These are phyloP conservation scores for Curvularia spicifera DNA, from an alignment of 2,329 filamentous ascomycete species.

Conservation along the genomic window DNA sequence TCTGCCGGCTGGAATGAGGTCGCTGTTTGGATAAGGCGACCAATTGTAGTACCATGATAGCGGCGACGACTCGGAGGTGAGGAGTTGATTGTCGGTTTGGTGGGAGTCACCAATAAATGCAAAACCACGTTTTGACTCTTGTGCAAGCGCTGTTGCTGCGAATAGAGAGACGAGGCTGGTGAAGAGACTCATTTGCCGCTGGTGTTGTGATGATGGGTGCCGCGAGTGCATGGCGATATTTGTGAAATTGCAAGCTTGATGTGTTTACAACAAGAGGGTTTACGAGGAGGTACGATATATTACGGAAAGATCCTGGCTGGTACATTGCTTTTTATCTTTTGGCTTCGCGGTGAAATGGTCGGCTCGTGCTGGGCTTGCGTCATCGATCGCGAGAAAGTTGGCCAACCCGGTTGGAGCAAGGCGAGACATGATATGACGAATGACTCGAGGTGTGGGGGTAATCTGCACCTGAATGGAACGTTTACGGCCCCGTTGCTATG, in stretches of 20 bases:
- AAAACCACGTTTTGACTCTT: conserved; percentile 72
- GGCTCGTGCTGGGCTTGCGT: conserved; percentile 39
- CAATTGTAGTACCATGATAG: conserved; percentile 91
- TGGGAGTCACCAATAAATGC: conserved; percentile 68
- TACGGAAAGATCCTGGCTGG: conserved; percentile 13
- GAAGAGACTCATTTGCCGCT: conserved; percentile 4
- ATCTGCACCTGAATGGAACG: not conserved
- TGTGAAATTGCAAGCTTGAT: not conserved
- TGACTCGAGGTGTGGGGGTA: conserved; percentile 10
- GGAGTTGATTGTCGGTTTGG: conserved; percentile 65
- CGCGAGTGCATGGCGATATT: conserved; percentile 5
- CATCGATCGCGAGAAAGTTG: conserved; percentile 40
- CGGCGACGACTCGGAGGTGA: conserved; percentile 67
- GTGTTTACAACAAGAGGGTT: not conserved
- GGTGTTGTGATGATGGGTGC: conserved; percentile 7
- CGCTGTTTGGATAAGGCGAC: conserved; percentile 60
- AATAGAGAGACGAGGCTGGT: conserved; percentile 18
- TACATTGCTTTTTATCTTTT: conserved; percentile 19
- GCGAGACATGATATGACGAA: conserved; percentile 13
- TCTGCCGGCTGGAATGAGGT: conserved; percentile 53
- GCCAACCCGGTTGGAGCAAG: conserved; percentile 25
- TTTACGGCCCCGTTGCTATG: not conserved
- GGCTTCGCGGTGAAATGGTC: conserved; percentile 28
- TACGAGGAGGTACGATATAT: not conserved
- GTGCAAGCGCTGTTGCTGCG: conserved; percentile 17